These are phyloP conservation scores for Leccinum disarticulatum DNA, from an alignment of 768 basidiomycete genomes.

Conservation along the genomic window DNA sequence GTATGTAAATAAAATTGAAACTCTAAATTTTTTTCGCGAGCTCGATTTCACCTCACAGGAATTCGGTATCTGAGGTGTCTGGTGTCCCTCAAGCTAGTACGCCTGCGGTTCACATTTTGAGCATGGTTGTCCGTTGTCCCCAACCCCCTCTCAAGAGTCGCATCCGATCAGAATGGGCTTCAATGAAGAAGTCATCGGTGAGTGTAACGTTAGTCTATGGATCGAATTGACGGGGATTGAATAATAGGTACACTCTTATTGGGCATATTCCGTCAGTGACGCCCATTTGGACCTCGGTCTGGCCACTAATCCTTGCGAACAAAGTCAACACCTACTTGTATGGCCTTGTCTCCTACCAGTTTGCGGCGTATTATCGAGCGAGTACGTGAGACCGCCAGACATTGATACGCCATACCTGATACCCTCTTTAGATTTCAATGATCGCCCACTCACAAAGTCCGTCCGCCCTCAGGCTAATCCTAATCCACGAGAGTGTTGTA, in stretches of 20 bases:
- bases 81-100: no score
- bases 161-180: not conserved
- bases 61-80: no score
- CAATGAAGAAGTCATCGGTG: not conserved
- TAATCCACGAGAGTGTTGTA: not conserved
- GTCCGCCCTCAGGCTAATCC: not conserved
- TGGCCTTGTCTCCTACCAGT: conserved; percentile 45
- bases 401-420: not conserved
- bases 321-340: conserved; percentile 36
- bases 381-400: conserved; percentile 3
- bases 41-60: no score
- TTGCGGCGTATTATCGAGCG: conserved; percentile 37
- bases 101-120: no score
- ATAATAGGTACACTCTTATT: not conserved
- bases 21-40: no score
- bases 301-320: not conserved
- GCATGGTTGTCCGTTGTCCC: no score
- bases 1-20: no score
- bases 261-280: not conserved
- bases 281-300: not conserved
- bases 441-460: conserved; percentile 11
- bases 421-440: conserved; percentile 15
- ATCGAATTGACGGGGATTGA: not conserved
- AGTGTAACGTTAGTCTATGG: not conserved
- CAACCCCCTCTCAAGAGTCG: not conserved